Conservation (phyloP, 2,329 filamentous ascomycete genomes). For the Fusarium sp. region DNA sequence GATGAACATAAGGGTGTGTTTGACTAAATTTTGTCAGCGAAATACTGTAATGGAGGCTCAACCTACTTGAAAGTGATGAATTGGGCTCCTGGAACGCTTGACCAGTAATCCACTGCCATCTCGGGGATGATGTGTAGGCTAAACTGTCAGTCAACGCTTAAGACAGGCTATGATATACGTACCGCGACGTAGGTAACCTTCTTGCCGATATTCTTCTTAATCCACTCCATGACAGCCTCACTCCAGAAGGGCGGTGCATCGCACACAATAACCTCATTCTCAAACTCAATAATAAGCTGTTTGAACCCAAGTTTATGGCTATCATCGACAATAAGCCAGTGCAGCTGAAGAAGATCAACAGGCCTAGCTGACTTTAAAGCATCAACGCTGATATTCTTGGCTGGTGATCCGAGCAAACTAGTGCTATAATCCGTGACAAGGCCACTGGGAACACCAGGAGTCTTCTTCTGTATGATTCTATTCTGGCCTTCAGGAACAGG, state of each 20-base stretch:
- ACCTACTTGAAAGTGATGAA: conserved; percentile 28
- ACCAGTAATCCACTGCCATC: conserved; percentile 20
- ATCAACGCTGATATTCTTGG: neutral
- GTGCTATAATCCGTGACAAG: conserved; percentile 24
- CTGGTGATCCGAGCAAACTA: conserved; percentile 16
- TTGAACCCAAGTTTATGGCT: conserved; percentile 8
- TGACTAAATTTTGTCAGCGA: neutral
- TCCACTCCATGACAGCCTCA: conserved; percentile 13
- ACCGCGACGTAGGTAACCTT: conserved; percentile 16
- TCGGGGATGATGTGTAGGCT: conserved; percentile 30
- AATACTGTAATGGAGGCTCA: fast-evolving
- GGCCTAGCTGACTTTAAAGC: neutral
- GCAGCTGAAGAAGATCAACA: neutral
- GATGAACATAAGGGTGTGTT: conserved; percentile 11
- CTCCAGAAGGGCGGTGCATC: conserved; percentile 17
- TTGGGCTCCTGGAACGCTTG: neutral
- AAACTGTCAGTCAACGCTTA: fast-evolving
- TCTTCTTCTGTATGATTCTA: neutral
- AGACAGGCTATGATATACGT: fast-evolving
- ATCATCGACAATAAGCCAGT: conserved; percentile 23
- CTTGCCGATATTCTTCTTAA: conserved; percentile 9
- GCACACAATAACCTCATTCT: conserved; percentile 20
- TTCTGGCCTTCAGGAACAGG: neutral
- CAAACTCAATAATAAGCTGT: conserved; percentile 28
- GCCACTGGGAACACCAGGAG: neutral